Conservation (phyloP, 164 flowering plant genomes). For the Malania oleifera region DNA sequence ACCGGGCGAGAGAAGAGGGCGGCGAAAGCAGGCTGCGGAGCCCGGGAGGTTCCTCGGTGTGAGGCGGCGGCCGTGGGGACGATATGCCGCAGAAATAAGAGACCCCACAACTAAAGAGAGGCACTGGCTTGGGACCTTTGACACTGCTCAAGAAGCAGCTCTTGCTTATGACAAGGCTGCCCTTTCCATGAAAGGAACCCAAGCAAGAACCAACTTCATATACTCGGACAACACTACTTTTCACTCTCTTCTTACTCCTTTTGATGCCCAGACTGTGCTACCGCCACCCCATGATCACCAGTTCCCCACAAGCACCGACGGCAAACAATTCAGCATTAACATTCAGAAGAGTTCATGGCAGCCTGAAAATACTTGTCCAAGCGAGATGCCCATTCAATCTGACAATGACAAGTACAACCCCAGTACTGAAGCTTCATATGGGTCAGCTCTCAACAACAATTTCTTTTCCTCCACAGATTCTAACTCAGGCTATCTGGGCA, state of each 20-base stretch:
- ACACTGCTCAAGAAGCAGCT: constrained; percentile 97
- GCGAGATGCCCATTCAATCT: constrained; percentile 15
- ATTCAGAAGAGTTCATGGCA: constrained; percentile 18
- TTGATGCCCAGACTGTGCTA: constrained; percentile 32
- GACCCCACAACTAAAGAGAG: constrained; percentile 93
- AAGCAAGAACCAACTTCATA: constrained; percentile 91
- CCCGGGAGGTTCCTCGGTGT: constrained; percentile 94
- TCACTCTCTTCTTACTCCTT: constrained; percentile 43
- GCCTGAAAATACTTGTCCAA: constrained; percentile 7
- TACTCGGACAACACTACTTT: constrained; percentile 54
- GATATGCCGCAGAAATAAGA: constrained; percentile 93
- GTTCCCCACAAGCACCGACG: constrained; percentile 11
- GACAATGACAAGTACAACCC: constrained; percentile 2
- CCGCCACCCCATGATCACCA: constrained; percentile 25
- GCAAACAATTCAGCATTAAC: constrained; percentile 6
- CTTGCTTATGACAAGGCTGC: constrained; percentile 97
- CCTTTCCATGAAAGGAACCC: constrained; percentile 84
- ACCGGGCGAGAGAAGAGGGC: constrained; percentile 56
- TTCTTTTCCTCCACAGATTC: constrained; percentile 37
- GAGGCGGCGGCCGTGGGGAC: constrained; percentile 87
- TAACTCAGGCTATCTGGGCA: constrained; percentile 75
- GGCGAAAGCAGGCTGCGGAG: constrained; percentile 67
- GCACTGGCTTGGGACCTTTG: constrained; percentile 97
- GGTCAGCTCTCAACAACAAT: constrained; percentile 15
- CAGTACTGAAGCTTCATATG: constrained; percentile 17